phyloP scores from a whole-genome alignment of 768 basidiomycete species.

The Kondoa malvinella region DNA sequence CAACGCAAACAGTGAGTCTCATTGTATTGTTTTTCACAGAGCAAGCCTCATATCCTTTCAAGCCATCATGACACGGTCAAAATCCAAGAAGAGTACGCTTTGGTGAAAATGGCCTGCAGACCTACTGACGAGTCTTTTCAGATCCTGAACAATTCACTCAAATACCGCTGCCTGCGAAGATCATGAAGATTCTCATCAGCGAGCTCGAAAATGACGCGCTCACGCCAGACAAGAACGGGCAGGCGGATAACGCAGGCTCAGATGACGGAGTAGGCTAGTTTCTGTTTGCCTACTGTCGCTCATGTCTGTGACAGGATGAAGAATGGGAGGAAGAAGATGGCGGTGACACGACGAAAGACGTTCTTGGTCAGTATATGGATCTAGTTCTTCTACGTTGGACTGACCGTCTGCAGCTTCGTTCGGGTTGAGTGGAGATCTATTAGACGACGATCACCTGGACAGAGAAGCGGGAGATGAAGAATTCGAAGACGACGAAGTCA shows the following conservation, averaged over 20 bases:
- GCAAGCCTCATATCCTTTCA: conserved; percentile 7
- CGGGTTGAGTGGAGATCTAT: background rate
- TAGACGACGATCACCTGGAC: conserved; percentile 12
- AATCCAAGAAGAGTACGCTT: conserved; percentile 61
- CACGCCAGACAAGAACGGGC: conserved; percentile 25
- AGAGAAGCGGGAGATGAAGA: conserved; percentile 15
- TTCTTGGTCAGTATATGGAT: background rate
- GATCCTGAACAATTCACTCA: conserved; percentile 72
- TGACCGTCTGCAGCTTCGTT: conserved; percentile 6
- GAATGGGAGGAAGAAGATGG: conserved; percentile 21
- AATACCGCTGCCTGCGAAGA: conserved; percentile 79
- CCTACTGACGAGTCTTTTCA: conserved; percentile 29
- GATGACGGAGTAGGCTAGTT: conserved; percentile 7
- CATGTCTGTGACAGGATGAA: conserved; percentile 3
- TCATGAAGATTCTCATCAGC: conserved; percentile 68
- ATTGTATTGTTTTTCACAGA: background rate
- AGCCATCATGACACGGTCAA: conserved; percentile 91
- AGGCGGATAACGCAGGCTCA: conserved; percentile 10
- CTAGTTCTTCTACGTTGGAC: background rate
- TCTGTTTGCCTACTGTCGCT: background rate
- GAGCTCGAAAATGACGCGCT: conserved; percentile 63
- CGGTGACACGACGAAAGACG: conserved; percentile 9
- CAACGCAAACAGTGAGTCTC: conserved; percentile 59
- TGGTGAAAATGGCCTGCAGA: background rate
- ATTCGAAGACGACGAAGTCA: conserved; percentile 13